Evolutionary conservation across 176 grass and related monocot genomes (phyloP).

Genomic region (Leersia perrieri): DNA sequence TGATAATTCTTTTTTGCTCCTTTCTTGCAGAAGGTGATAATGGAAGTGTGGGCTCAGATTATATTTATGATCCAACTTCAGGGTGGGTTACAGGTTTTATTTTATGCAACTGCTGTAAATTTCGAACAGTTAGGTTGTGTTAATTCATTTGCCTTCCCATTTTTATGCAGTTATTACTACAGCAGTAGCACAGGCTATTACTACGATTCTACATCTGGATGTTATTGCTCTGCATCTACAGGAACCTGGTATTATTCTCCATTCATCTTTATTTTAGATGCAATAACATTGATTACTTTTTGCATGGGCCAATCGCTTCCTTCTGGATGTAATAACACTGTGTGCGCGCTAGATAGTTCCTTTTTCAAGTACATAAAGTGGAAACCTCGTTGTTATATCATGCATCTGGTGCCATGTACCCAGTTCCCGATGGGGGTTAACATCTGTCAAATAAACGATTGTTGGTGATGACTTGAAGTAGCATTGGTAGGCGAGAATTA

Average conservation of each 20-base stretch:
- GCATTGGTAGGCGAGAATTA: neutral
- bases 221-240: slow-evolving; percentile 79
- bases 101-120: slow-evolving; percentile 4
- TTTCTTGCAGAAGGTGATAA: slow-evolving; percentile 54
- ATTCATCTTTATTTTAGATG: neutral
- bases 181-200: slow-evolving; percentile 88
- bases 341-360: neutral
- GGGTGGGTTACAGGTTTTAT: slow-evolving; percentile 51
- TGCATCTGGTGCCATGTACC: neutral
- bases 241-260: slow-evolving; percentile 68
- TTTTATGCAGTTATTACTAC: slow-evolving; percentile 79
- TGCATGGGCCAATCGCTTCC: neutral
- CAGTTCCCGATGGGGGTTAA: neutral
- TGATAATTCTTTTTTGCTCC: slow-evolving; percentile 6
- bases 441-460: neutral
- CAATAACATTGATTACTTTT: neutral
- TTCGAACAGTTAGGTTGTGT: slow-evolving; percentile 9
- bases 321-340: neutral
- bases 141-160: slow-evolving; percentile 13
- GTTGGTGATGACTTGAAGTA: neutral
- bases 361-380: neutral
- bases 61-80: slow-evolving; percentile 74
- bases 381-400: neutral
- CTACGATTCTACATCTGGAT: slow-evolving; percentile 68
- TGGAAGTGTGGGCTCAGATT: slow-evolving; percentile 65